Conservation (phyloP, 2,329 filamentous ascomycete genomes). For the Aspergillus sp. region DNA sequence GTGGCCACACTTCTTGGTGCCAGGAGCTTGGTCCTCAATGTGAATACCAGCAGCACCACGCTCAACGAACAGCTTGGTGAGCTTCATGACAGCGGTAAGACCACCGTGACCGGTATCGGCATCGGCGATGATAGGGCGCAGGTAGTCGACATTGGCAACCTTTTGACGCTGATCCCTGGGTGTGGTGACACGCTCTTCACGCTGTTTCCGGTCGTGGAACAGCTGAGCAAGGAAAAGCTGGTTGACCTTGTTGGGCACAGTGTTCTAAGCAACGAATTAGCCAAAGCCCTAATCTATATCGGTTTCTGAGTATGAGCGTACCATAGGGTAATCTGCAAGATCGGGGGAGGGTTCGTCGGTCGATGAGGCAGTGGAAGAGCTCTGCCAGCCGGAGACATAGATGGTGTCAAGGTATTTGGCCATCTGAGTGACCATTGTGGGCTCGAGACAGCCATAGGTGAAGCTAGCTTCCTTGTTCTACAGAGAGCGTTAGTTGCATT, state of each 20-base stretch:
- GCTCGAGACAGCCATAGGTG: conserved; percentile 96
- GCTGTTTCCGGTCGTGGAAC: conserved; percentile 99
- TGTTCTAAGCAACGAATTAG: conserved; percentile 62
- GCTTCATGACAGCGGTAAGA: conserved; percentile 98
- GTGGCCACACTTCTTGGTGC: conserved; percentile 99
- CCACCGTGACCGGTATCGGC: conserved; percentile 97
- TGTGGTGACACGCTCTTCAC: conserved; percentile 82
- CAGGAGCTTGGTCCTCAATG: conserved; percentile 97
- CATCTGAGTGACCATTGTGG: conserved; percentile 99
- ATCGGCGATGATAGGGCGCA: conserved; percentile 93
- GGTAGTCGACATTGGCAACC: conserved; percentile 82
- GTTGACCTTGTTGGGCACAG: conserved; percentile 95
- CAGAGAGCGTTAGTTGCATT: neutral
- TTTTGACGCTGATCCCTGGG: conserved; percentile 71
- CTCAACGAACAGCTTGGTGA: conserved; percentile 96
- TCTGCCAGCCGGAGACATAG: conserved; percentile 99
- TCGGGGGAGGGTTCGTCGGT: conserved; percentile 96
- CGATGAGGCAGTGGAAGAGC: conserved; percentile 89
- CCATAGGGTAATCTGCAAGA: conserved; percentile 95
- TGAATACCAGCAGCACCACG: conserved; percentile 96
- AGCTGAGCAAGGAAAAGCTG: conserved; percentile 98
- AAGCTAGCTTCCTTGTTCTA: conserved; percentile 83
- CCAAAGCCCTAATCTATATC: neutral
- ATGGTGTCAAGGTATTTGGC: conserved; percentile 98
- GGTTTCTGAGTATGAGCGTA: conserved; percentile 31